Base-by-base conservation (phyloP, 805 yeast genomes). In the Saccharomycopsis olivae region DNA sequence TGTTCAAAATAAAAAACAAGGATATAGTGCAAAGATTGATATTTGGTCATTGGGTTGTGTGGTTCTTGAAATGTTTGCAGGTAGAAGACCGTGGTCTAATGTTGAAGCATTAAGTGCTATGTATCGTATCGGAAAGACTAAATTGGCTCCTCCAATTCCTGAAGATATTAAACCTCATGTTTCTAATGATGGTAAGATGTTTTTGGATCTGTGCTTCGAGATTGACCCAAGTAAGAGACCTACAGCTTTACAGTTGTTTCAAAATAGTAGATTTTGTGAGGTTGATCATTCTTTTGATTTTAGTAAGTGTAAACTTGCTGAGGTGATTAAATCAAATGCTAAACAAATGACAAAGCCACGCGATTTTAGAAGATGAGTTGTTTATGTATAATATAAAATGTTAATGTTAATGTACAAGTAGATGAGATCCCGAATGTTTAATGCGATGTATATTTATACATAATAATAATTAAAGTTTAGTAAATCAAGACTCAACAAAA, bases 31-130 rank as follows among this genome's bases (percentile, higher is more conserved):
- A 16, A 92, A 92, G 60, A 87, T 92, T 18, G 99, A 92, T 59
- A 88, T 92, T 29, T 92, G 99, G 99, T 88, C 97, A 1, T 59
- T 89, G 18, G 99, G 99, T 1, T 92, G 99, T 64, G 96, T 92
- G 33, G 94, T 92, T 19, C 58, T 92, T 38, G 98, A 92, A 58
- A 92, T 92, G 97, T 87, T 83, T 67, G 96, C 96, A 0, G 98
- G 97, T 1, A 75, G 87, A 50, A 66, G 98, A 42, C 98, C 98
- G 1, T 92, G 99, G 99, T 84, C 94, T 1, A 86, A 92, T 46
- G 78, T 83, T 49, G 97, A 89, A 34, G 94, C 89, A 13, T 84
- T 88, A 17, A 92, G 95, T 34, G 98, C 96, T 2, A 84, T 92
- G 70, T 81, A 84, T 58, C 84, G 87, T 60, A 67, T 69, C 36